These are phyloP conservation scores for Paramarasmius palmivorus DNA, from an alignment of 1,284 basidiomycete genomes.

Conservation along the genomic window DNA sequence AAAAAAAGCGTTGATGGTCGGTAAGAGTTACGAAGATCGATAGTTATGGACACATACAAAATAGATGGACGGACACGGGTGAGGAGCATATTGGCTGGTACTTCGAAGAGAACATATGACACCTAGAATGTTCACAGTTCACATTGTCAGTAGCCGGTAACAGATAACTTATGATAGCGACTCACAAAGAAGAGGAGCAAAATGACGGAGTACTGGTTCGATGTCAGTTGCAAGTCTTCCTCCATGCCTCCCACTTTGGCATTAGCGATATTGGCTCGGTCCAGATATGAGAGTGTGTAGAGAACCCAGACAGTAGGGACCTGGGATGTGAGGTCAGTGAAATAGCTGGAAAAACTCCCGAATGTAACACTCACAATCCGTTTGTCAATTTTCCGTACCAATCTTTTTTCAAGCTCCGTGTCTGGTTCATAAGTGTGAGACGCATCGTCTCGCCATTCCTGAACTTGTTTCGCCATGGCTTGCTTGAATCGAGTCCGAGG, in stretches of 20 bases:
- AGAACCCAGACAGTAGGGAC: conserved; percentile 17
- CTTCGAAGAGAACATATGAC: conserved; percentile 23
- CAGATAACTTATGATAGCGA: neutral
- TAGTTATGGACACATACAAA: conserved; percentile 15
- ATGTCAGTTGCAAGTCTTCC: conserved; percentile 27
- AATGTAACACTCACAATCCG: conserved; percentile 11
- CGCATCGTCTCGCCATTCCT: conserved; percentile 16
- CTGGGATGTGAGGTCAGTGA: neutral
- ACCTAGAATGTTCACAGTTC: conserved; percentile 1
- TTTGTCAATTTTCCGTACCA: conserved; percentile 15
- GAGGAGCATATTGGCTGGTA: conserved; percentile 22
- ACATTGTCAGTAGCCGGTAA: no score
- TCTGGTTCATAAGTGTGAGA: conserved; percentile 11
- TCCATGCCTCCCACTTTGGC: conserved; percentile 38
- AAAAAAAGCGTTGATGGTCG: neutral
- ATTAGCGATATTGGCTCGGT: conserved; percentile 34
- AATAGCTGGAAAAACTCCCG: neutral
- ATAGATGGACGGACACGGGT: conserved; percentile 19
- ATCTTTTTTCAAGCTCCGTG: conserved; percentile 11
- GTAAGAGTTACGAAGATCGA: neutral
- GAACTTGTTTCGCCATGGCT: neutral
- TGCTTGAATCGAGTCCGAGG: neutral
- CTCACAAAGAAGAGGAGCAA: conserved; percentile 26
- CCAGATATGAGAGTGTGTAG: conserved; percentile 18
- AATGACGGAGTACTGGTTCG: conserved; percentile 23